Base-by-base conservation (phyloP, 2,329 filamentous ascomycete species). In the Monosporascus ibericus region DNA sequence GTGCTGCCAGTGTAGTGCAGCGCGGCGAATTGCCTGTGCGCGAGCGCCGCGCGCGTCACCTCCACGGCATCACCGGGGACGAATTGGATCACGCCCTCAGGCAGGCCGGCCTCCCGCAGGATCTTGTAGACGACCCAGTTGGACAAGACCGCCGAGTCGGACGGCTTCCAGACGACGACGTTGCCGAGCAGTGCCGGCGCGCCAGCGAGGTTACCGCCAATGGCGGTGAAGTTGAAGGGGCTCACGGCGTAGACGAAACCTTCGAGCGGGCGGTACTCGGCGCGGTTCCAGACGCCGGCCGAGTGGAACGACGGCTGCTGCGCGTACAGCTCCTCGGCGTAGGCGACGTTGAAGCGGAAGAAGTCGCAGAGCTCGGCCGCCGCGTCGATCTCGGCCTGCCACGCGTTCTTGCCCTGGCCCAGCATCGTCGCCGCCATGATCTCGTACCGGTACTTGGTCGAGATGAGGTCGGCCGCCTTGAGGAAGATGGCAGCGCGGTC, bases 321-420 rank as follows among this genome's bases (percentile, higher is more conserved):
- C 38, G 83, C 82, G 69, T 96, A 96, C 52, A 96, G 76, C 68
- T 96, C 89, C 73, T 96, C 87, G 27, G 92, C 92, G 66, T 94
- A 96, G 70, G 92, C 85, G 50, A 96, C 92, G 67, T 94, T 94
- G 77, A 96, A 96, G 67, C 91, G 84, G 68, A 97, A 76, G 73
- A 97, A 97, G 70, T 99, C 92, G 62, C 84, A 87, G 62, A 95
- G 74, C 78, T 99, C 94, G 8, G 92, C 92, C 18, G 92, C 92
- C 39, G 92, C 82, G 71, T 97, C 92, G 58, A 97, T 97, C 79
- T 99, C 92, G n/a, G 94, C 92, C 73, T 99, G 92, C 91, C 91
- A 97, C 47, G 90, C 90, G 70, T 96, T 97, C 82, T 97, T 97
- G 65, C 94, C 92, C 74, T 99, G 92, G 55, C 92, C 94, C 34